Evolutionary conservation across 768 basidiomycete species (phyloP), one percentile per base, ranked within the genome.

Genomic region (Hemileccinum rubropunctum): DNA sequence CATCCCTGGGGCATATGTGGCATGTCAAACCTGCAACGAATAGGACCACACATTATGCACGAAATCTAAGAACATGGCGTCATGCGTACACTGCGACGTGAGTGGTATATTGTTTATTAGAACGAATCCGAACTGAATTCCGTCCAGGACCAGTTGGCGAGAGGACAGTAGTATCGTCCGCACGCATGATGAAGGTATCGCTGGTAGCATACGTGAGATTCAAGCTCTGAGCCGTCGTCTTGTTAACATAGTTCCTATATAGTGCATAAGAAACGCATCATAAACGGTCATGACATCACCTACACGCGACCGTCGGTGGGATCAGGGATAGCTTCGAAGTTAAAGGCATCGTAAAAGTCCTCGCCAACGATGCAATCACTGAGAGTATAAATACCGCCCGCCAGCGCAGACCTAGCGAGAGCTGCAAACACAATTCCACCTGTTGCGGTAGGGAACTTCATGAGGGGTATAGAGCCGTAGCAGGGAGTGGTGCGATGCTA

Each of bases 271-370:
- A 10, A 18, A 39, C 27, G 10, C 3, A 17, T 36, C 33, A 0
- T 3, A 32, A 9, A 47, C 21, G 20, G 53, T 28, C 14, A 45
- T n/a, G 36, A 20, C 10, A 34, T 14, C 12, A 60, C 67, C 26
- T 57, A 70, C 67, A 73, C 71, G 17, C 71, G 58, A 18, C 72
- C 72, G 17, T 58, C 6, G 11, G 72, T 73, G 8, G 72, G 71
- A 47, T 73, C 71, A 2, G 65, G 28, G 44, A 70, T 64, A 27
- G 62, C 62, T 38, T 71, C 60, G 37, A 65, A 71, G 42, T 47
- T 58, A 59, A 73, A 73, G 18, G 57, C 50, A 37, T 28, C 42
- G 26, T 68, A 61, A 52, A 73, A 73, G 35, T 30, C 53, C 12
- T 63, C 43, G 13, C 72, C 72, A 34, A 65, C 47, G 28, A 68